These are phyloP conservation scores for Venturia nashicola DNA, from an alignment of 2,329 filamentous ascomycete species.

Conservation along the genomic window DNA sequence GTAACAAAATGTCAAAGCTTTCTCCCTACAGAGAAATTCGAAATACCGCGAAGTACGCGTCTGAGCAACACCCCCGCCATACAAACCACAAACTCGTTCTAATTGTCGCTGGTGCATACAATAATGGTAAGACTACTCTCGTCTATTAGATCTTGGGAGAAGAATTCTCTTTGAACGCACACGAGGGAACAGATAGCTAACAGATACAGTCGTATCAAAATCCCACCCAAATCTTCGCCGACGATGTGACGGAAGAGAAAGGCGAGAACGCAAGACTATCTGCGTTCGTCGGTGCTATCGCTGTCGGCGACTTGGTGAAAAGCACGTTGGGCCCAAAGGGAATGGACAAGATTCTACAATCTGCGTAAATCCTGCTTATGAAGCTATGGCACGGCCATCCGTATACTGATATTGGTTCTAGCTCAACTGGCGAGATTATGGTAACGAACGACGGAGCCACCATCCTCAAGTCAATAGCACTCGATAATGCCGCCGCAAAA, in stretches of 20 bases:
- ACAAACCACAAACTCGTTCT: background rate
- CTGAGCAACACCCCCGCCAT: background rate
- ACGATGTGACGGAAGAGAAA: slow-evolving; percentile 95
- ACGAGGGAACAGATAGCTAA: background rate
- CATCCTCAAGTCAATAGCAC: slow-evolving; percentile 93
- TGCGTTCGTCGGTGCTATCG: slow-evolving; percentile 97
- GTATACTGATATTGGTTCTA: slow-evolving; percentile 25
- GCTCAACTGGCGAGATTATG: slow-evolving; percentile 92
- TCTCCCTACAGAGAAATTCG: background rate
- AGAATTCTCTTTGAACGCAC: background rate
- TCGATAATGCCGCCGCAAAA: slow-evolving; percentile 97
- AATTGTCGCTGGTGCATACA: background rate
- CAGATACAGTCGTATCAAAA: slow-evolving; percentile 37
- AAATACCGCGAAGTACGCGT: background rate
- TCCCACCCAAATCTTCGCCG: slow-evolving; percentile 95
- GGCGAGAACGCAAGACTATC: slow-evolving; percentile 97
- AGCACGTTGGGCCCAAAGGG: slow-evolving; percentile 94
- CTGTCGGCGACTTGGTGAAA: slow-evolving; percentile 94
- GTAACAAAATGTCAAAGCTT: background rate
- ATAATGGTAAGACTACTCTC: background rate
- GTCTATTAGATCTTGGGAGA: background rate
- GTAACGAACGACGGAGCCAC: slow-evolving; percentile 98
- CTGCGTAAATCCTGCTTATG: slow-evolving; percentile 52
- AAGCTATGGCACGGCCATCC: slow-evolving; percentile 8
- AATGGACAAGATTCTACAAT: slow-evolving; percentile 98